These are phyloP conservation scores for Davidsoniella neocaledoniae DNA, from an alignment of 2,329 filamentous ascomycete species.

Conservation along the genomic window DNA sequence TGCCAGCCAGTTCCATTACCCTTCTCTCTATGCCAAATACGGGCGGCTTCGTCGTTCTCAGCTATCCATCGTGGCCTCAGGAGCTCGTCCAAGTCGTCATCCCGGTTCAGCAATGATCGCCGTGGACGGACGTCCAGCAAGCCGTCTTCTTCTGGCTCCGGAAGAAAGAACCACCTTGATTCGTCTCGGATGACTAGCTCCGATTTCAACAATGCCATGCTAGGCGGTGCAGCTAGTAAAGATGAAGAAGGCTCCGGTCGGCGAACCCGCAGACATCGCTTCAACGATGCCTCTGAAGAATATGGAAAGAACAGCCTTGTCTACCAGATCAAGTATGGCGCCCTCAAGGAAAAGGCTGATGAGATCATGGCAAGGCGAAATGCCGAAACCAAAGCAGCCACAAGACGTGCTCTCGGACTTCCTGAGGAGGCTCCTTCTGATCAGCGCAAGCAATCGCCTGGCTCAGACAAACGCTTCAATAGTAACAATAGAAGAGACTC, in stretches of 20 bases:
- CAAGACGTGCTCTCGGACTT: neutral
- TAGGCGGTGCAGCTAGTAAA: slow-evolving; percentile 16
- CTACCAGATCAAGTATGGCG: slow-evolving; percentile 33
- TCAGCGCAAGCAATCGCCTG: too few species aligned
- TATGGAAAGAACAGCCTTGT: slow-evolving; percentile 42
- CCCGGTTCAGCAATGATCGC: neutral
- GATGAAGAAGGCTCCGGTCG: slow-evolving; percentile 20
- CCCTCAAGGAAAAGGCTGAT: slow-evolving; percentile 19
- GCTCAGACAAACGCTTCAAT: too few species aligned
- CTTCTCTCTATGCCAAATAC: neutral
- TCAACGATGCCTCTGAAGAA: slow-evolving; percentile 29
- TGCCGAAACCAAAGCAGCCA: slow-evolving; percentile 9
- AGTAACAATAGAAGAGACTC: too few species aligned
- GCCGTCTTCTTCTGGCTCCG: too few species aligned
- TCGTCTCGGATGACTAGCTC: slow-evolving; percentile 2
- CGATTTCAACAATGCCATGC: slow-evolving; percentile 17
- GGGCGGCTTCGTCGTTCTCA: slow-evolving; percentile 28
- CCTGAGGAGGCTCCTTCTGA: neutral
- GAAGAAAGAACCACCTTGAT: neutral
- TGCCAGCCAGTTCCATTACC: neutral
- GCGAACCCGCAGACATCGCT: slow-evolving; percentile 33
- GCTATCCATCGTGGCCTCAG: slow-evolving; percentile 50
- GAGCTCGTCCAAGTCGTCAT: neutral
- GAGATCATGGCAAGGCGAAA: slow-evolving; percentile 7
- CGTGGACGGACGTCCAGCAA: neutral